Conservation (phyloP, 768 basidiomycete genomes). For the Russula abietina region DNA sequence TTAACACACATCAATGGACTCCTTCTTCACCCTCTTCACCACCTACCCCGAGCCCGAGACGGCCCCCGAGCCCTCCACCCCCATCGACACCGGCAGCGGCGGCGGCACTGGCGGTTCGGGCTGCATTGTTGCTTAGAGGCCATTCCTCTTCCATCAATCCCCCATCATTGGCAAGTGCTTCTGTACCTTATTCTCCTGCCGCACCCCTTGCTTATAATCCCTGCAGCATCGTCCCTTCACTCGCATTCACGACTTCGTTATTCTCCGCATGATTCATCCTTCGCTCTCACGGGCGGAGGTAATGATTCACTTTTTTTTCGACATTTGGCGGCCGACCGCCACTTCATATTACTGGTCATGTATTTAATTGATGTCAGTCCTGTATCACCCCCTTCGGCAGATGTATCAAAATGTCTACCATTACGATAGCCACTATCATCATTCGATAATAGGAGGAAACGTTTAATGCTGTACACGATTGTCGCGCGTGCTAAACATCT, state of each 20-base stretch:
- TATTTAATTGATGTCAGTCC: background rate
- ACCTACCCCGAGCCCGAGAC: background rate
- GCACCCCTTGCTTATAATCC: background rate
- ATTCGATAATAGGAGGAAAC: conserved; percentile 1
- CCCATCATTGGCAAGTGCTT: background rate
- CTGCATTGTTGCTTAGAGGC: conserved; percentile 8
- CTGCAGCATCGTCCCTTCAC: background rate
- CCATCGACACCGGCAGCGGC: background rate
- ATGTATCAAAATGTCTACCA: conserved; percentile 2
- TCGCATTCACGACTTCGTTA: background rate
- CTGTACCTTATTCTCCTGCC: background rate
- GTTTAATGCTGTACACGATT: background rate
- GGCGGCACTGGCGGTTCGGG: too few relatives aligned
- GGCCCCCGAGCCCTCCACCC: background rate
- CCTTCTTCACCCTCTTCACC: background rate
- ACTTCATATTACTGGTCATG: background rate
- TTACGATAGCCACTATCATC: background rate
- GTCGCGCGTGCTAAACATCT: background rate
- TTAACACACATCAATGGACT: conserved; percentile 9
- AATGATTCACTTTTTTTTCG: background rate
- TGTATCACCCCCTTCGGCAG: background rate
- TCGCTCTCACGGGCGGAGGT: background rate
- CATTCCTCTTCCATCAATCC: background rate
- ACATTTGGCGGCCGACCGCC: background rate
- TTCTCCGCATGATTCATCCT: background rate